These are phyloP conservation scores for Serendipita sp. DNA, from an alignment of 768 basidiomycete species.

Conservation along the genomic window DNA sequence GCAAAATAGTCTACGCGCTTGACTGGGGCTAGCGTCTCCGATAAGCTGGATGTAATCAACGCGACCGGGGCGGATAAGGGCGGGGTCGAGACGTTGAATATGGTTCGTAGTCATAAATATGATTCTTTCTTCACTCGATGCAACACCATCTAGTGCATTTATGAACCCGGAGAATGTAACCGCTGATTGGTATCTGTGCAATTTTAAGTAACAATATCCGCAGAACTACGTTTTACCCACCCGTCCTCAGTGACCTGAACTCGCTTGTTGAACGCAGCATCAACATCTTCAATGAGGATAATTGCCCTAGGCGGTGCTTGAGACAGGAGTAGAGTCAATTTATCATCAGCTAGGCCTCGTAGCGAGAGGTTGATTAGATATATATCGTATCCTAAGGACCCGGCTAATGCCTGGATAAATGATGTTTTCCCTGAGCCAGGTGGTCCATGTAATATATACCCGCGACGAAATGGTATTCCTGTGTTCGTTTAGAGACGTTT, in stretches of 20 bases:
- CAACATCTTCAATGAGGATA: conserved; percentile 92
- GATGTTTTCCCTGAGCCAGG: conserved; percentile 98
- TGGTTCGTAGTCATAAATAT: conserved; percentile 99
- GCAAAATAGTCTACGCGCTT: conserved; percentile 61
- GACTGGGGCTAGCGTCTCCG: conserved; percentile 70
- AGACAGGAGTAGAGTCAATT: conserved; percentile 80
- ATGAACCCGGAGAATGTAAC: conserved; percentile 96
- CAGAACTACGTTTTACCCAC: conserved; percentile 28
- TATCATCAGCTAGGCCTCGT: conserved; percentile 91
- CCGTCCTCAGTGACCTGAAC: conserved; percentile 84
- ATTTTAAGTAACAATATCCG: neutral
- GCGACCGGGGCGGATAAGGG: conserved; percentile 86
- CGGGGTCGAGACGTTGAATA: conserved; percentile 71
- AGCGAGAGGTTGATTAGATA: conserved; percentile 91
- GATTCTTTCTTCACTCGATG: conserved; percentile 93
- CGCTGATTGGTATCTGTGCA: conserved; percentile 69
- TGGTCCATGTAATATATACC: conserved; percentile 88
- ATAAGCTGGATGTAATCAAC: conserved; percentile 76
- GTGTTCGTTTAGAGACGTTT: neutral
- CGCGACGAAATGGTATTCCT: conserved; percentile 96
- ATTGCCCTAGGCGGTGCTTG: conserved; percentile 87
- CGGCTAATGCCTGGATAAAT: conserved; percentile 94
- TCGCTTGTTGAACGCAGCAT: conserved; percentile 90
- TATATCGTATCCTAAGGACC: conserved; percentile 83
- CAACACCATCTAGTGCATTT: conserved; percentile 93